Percentiles rank a stretch among this genome's conserved stretches.
Evolutionary conservation across 768 basidiomycete species (phyloP).

Genomic region (Trametes meyenii): DNA sequence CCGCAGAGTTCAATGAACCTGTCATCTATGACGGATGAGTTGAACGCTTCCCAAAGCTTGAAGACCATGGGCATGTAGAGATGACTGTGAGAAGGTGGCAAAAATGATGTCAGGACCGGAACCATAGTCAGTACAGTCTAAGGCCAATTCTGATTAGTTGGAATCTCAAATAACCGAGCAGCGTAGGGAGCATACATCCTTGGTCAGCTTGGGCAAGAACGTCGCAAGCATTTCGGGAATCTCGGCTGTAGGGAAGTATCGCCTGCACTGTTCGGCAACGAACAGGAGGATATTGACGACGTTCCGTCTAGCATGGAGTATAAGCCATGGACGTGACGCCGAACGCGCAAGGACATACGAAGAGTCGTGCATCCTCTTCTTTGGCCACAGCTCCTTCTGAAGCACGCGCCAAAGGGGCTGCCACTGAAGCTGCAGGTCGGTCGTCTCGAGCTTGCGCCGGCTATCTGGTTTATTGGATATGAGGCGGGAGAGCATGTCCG

Average conservation of each 20-base stretch:
- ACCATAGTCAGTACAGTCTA: constrained; percentile 73
- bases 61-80: constrained; percentile 74
- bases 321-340: constrained; percentile 1
- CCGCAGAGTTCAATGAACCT: constrained; percentile 73
- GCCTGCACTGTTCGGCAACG: constrained; percentile 70
- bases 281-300: constrained; percentile 72
- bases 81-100: constrained; percentile 67
- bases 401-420: constrained; percentile 73
- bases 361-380: constrained; percentile 59
- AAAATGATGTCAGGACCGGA: constrained; percentile 75
- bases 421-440: constrained; percentile 76
- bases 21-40: constrained; percentile 74
- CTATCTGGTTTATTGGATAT: constrained; percentile 65
- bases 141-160: not conserved
- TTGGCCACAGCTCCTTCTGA: constrained; percentile 76
- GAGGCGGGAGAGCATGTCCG: constrained; percentile 75
- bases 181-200: constrained; percentile 52
- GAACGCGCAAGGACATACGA: constrained; percentile 45
- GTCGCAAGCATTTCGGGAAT: constrained; percentile 71
- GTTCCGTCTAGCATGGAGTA: constrained; percentile 48
- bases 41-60: constrained; percentile 78
- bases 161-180: not conserved
- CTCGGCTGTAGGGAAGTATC: constrained; percentile 67
- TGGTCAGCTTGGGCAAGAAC: constrained; percentile 72
- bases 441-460: constrained; percentile 65